A percentile compares a stretch with the other conserved stretches of the same genome.
phyloP scores from a whole-genome alignment of 2,329 filamentous ascomycete genomes.

The Botrytis fabae region DNA sequence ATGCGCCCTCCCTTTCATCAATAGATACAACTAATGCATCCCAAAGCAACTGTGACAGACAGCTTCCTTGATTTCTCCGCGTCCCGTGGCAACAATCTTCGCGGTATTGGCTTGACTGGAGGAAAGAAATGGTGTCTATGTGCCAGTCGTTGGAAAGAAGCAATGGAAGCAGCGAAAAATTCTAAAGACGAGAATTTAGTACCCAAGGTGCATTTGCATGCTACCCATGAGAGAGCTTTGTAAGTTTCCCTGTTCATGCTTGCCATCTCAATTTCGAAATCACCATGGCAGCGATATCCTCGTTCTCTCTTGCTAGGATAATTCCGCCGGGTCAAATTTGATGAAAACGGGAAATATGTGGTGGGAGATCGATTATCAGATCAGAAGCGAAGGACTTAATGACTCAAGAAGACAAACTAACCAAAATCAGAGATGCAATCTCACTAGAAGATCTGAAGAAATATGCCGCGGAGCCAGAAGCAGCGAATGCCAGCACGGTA shows the following conservation, averaged over 20 bases:
- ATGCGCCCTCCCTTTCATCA: neutral
- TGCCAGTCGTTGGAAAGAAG: slow-evolving; percentile 59
- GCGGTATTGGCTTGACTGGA: slow-evolving; percentile 53
- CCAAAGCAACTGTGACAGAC: slow-evolving; percentile 52
- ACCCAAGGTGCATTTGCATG: slow-evolving; percentile 42
- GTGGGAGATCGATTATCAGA: neutral
- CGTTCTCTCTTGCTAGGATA: no score
- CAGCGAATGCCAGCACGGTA: slow-evolving; percentile 30
- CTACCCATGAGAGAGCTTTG: slow-evolving; percentile 42
- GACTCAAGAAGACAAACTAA: neutral
- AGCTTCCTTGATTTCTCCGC: slow-evolving; percentile 64
- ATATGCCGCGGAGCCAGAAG: slow-evolving; percentile 36
- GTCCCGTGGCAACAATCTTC: slow-evolving; percentile 58
- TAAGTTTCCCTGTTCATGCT: slow-evolving; percentile 28
- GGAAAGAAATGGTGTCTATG: slow-evolving; percentile 66
- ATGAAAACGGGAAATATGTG: neutral
- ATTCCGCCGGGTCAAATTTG: neutral
- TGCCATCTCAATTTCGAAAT: neutral
- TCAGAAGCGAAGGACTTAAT: neutral
- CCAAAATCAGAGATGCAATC: slow-evolving; percentile 26
- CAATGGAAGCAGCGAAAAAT: slow-evolving; percentile 37
- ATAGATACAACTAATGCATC: neutral
- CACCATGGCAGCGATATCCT: neutral
- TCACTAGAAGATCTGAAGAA: slow-evolving; percentile 41
- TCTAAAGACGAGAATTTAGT: slow-evolving; percentile 29